Evolutionary conservation across 768 basidiomycete genomes (phyloP), one percentile per base, ranked within the genome.

Genomic region (Heimioporus sp.): DNA sequence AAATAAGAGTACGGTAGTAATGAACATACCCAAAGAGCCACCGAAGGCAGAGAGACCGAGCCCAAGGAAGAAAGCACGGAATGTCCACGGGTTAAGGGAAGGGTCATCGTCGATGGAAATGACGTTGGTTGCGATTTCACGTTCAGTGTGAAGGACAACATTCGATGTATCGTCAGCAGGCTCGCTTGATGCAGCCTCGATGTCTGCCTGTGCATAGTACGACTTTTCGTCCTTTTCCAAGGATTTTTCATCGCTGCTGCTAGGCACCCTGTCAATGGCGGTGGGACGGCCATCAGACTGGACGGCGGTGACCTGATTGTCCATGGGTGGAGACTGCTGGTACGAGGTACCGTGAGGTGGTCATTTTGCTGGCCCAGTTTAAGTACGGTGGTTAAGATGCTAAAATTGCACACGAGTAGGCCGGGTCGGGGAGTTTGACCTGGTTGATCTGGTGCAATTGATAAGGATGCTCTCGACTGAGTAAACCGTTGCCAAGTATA

Each of bases 1-100:
- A 24, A 32, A 46, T 35, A 20, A 38, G 13, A 37, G 6, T 15
- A 35, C 44, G 38, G 48, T 30, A 28, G 10, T 30, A 34, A n/a
- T n/a, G 39, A 36, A 64, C 65, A 17, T 54, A 78, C 77, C 78
- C 30, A 83, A 70, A n/a, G 78, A 75, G 45, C 78, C 78, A 50
- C 80, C 79, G 44, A 82, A 66, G 70, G 72, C 10, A 74, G 79
- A 69, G 69, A 80, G 53, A 71, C 76, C 81, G 0, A 80, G 74
- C 46, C 81, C 80, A 12, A 83, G 77, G 32, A 81, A 66, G 62
- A 82, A 76, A 15, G 77, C 70, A 20, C 79, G 73, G 69, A 80
- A 73, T 53, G 63, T 70, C 64, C 68, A 67, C 13, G 66, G 61
- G 31, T 55, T 65, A 5, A 69, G 50, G 36, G 50, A 53, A 12